These are phyloP conservation scores for Abortiporus biennis DNA, from an alignment of 1,284 basidiomycete species.

Conservation along the genomic window DNA sequence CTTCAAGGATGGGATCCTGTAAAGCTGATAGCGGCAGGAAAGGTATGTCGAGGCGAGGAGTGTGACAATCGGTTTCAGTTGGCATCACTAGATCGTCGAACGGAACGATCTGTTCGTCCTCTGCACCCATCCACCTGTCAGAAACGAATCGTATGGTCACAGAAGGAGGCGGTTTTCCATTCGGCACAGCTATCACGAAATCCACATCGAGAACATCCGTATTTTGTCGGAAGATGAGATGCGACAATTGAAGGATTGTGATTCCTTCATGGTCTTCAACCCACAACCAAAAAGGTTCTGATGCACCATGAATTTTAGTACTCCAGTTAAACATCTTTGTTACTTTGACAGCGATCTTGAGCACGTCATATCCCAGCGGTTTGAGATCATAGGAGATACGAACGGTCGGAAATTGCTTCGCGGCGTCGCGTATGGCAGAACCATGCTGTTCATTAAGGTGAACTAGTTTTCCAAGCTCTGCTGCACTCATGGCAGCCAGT, in stretches of 20 bases:
- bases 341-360: constrained; percentile 71
- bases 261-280: constrained; percentile 81
- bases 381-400: constrained; percentile 66
- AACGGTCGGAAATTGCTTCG: constrained; percentile 82
- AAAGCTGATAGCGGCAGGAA: constrained; percentile 62
- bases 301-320: constrained; percentile 65
- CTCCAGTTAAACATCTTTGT: constrained; percentile 83
- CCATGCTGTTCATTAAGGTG: constrained; percentile 89
- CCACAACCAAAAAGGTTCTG: constrained; percentile 96
- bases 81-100: constrained; percentile 81
- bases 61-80: constrained; percentile 51
- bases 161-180: constrained; percentile 48
- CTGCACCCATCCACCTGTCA: constrained; percentile 92
- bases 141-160: constrained; percentile 79
- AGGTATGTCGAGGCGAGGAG: constrained; percentile 75
- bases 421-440: constrained; percentile 71
- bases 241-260: constrained; percentile 80
- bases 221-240: constrained; percentile 66
- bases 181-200: constrained; percentile 75
- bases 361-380: constrained; percentile 80
- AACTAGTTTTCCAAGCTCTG: constrained; percentile 78
- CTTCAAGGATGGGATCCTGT: constrained; percentile 41
- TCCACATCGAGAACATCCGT: constrained; percentile 60
- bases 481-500: constrained; percentile 68
- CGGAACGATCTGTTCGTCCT: constrained; percentile 63